Evolutionary conservation across 2,329 filamentous ascomycete species (phyloP).

Genomic region (Periconia macrospinosa): DNA sequence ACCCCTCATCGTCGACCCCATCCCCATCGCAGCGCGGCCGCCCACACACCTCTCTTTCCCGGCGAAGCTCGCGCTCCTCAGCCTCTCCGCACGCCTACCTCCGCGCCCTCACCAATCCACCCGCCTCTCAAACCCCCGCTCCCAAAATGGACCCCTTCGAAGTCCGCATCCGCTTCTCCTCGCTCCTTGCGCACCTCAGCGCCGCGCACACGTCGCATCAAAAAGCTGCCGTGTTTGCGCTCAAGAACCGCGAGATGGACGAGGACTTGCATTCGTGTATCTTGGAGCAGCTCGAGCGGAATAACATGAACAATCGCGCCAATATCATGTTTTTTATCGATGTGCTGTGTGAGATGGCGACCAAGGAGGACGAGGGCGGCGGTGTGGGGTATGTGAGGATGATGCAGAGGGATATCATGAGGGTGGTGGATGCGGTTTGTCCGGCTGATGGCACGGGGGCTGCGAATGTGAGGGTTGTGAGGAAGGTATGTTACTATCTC

Average conservation of each 20-base stretch:
- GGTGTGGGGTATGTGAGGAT: constrained; percentile 78
- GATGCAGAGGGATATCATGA: constrained; percentile 90
- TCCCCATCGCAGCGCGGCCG: too few species aligned
- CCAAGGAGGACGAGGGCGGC: constrained; percentile 65
- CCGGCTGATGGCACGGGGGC: constrained; percentile 84
- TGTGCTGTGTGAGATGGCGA: constrained; percentile 84
- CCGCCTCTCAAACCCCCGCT: background rate
- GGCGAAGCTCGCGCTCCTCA: background rate
- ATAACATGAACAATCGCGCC: constrained; percentile 93
- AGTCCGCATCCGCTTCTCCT: constrained; percentile 95
- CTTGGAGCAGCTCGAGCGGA: constrained; percentile 90
- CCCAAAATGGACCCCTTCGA: constrained; percentile 86
- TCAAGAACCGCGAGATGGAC: constrained; percentile 91
- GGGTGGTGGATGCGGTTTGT: constrained; percentile 89
- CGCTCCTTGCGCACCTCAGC: constrained; percentile 85
- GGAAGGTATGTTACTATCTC: constrained; percentile 60
- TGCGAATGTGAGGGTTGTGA: constrained; percentile 90
- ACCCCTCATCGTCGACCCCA: background rate
- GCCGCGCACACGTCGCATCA: constrained; percentile 86
- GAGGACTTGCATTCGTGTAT: constrained; percentile 98
- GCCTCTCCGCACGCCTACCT: background rate
- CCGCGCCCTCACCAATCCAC: background rate
- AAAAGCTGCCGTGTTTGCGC: constrained; percentile 91
- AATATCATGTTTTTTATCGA: constrained; percentile 99
- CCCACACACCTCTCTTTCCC: too few species aligned